Base-by-base conservation (phyloP, 169 alveolate species). In the Babesia bovis region DNA sequence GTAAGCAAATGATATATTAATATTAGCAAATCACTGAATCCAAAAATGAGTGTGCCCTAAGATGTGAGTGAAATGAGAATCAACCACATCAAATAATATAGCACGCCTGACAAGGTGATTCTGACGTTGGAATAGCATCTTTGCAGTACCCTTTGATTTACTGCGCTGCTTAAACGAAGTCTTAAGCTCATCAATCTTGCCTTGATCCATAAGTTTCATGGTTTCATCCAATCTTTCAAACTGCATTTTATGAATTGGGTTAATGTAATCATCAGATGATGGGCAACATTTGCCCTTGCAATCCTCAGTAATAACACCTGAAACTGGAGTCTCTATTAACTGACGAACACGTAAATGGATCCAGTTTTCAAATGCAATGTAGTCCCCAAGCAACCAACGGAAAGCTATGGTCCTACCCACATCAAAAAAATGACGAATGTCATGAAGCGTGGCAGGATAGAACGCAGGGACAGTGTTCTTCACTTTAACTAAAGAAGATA, bases 321-420 rank as follows among this genome's bases (percentile, higher is more conserved):
- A 10, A 1, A 25, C 33, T 21, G 61, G 63, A 3, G 10, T 49
- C 45, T 58, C 51, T 4, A 6, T 26, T 17, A 73, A 50, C 36
- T 65, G 76, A 55, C 38, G 19, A 23, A 73, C 58, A 36, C 67
- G 33, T 28, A 76, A 72, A 52, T 69, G 55, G 17, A 78, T n/a
- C 71, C 71, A 78, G 42, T 78, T 78, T 45, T 78, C 87, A 25
- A 78, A 69, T 10, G 60, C 28, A 32, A 78, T 66, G 77, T 78
- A 78, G 32, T 78, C 87, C 4, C 36, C 52, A 25, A 78, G 55
- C n/a, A 78, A 12, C 87, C 87, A 78, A 6, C 87, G 52, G 44
- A 59, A 68, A 17, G 59, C 73, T 10, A 56, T 57, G 30, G 84
- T 38, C 32, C 74, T 32, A 25, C 87, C 87, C 5, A 35, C 5